These are phyloP conservation scores for Solanum sparsipilum DNA, from an alignment of 257 asterid species.

Conservation along the genomic window DNA sequence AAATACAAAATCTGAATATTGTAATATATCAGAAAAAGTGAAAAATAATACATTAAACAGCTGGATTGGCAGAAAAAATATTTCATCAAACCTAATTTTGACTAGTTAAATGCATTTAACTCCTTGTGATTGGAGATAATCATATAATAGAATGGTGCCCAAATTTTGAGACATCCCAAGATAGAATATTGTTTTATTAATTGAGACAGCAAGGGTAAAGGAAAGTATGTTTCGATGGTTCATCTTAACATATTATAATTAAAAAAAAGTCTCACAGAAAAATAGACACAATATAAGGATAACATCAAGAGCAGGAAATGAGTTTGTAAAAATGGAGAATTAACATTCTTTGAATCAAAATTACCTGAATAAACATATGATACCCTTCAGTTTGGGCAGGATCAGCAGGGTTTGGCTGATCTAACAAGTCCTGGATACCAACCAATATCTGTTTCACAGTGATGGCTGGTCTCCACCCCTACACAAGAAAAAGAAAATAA, in stretches of 20 bases:
- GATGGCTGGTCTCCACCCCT: conserved; percentile 33
- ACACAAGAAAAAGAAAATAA: background rate
- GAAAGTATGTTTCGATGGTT: background rate
- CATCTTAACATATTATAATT: background rate
- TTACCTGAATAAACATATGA: conserved; percentile 28
- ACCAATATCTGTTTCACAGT: conserved; percentile 26
- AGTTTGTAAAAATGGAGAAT: background rate
- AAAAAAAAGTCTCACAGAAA: background rate
- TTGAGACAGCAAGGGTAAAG: background rate
- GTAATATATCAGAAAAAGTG: background rate
- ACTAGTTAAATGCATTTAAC: background rate
- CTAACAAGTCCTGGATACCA: conserved; percentile 24
- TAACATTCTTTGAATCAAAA: background rate
- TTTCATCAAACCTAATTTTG: background rate
- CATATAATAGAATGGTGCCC: background rate
- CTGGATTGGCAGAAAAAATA: background rate
- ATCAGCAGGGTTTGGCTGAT: conserved; percentile 22
- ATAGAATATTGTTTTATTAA: background rate
- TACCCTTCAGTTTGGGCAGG: conserved; percentile 34
- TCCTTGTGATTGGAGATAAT: background rate
- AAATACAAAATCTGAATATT: background rate
- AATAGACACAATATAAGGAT: background rate
- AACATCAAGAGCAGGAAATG: background rate
- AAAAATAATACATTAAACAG: background rate
- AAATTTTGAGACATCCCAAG: background rate